Percentiles rank a stretch among this genome's conserved stretches.
phyloP scores from a whole-genome alignment of 83 land plant genomes.

The Thuja plicata region DNA sequence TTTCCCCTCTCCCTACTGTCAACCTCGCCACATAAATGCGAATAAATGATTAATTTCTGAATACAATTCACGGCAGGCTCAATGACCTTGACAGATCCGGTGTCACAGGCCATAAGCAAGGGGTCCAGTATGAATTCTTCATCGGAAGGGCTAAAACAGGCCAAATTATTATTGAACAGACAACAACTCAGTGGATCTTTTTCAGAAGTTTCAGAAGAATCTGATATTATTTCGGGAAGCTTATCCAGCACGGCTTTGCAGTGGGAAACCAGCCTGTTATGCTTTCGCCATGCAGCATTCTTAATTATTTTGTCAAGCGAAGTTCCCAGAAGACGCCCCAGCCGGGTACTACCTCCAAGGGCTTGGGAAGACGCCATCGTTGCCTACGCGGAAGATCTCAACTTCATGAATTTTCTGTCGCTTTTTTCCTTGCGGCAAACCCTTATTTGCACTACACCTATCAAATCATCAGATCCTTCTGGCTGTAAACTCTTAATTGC shows the following conservation, averaged over 20 bases:
- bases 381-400: neutral
- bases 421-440: neutral
- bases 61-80: slow-evolving; percentile 83
- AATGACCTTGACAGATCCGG: slow-evolving; percentile 59
- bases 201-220: slow-evolving; percentile 32
- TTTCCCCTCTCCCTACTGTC: slow-evolving; percentile 12
- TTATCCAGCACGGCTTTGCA: slow-evolving; percentile 83
- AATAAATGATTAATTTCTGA: slow-evolving; percentile 63
- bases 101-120: slow-evolving; percentile 62
- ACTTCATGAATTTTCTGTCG: neutral
- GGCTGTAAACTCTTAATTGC: neutral
- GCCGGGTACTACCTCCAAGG: slow-evolving; percentile 55
- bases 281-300: slow-evolving; percentile 95
- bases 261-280: slow-evolving; percentile 70
- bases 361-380: slow-evolving; percentile 46
- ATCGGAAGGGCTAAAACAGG: slow-evolving; percentile 34
- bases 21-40: slow-evolving; percentile 58
- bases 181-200: neutral
- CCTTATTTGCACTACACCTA: neutral
- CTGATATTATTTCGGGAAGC: slow-evolving; percentile 28
- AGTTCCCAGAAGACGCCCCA: slow-evolving; percentile 67
- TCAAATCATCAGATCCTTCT: no score
- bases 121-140: slow-evolving; percentile 67
- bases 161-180: slow-evolving; percentile 3
- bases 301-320: slow-evolving; percentile 91